Evolutionary conservation across 1,139 yeast species (phyloP).

Genomic region (Yamadazyma epiphylla): DNA sequence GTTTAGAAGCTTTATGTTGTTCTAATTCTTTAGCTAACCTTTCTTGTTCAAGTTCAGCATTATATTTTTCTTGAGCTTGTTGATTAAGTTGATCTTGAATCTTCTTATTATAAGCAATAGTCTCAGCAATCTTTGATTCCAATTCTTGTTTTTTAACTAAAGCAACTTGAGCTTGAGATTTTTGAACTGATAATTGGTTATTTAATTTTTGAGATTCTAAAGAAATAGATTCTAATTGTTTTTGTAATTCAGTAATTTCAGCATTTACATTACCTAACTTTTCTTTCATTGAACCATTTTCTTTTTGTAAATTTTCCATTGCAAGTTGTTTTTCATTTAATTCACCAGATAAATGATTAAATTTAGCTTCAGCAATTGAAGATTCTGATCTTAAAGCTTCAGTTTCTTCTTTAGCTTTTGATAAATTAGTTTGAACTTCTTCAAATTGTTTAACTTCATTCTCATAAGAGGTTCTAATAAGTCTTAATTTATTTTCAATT

Average conservation of each 20-base stretch:
- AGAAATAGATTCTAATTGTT: slow-evolving; percentile 48
- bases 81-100: slow-evolving; percentile 21
- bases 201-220: slow-evolving; percentile 56
- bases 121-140: slow-evolving; percentile 25
- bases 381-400: slow-evolving; percentile 73
- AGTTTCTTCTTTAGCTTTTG: slow-evolving; percentile 61
- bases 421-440: slow-evolving; percentile 60
- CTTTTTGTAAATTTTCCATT: slow-evolving; percentile 63
- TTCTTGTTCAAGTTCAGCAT: slow-evolving; percentile 36
- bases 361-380: slow-evolving; percentile 76
- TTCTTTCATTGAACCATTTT: slow-evolving; percentile 63
- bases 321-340: slow-evolving; percentile 58
- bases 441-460: slow-evolving; percentile 73
- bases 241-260: slow-evolving; percentile 57
- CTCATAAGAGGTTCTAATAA: slow-evolving; percentile 69
- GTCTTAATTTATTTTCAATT: slow-evolving; percentile 64
- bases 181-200: slow-evolving; percentile 61
- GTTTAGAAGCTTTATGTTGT: slow-evolving; percentile 19
- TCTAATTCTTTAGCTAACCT: slow-evolving; percentile 18
- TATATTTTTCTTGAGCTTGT: slow-evolving; percentile 18
- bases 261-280: slow-evolving; percentile 64
- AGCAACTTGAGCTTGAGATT: slow-evolving; percentile 64
- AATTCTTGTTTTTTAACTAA: slow-evolving; percentile 53
- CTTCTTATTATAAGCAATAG: slow-evolving; percentile 20
- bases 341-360: slow-evolving; percentile 67